Conservation (phyloP, 352 stramenopile species). For the Pythium biforme region DNA sequence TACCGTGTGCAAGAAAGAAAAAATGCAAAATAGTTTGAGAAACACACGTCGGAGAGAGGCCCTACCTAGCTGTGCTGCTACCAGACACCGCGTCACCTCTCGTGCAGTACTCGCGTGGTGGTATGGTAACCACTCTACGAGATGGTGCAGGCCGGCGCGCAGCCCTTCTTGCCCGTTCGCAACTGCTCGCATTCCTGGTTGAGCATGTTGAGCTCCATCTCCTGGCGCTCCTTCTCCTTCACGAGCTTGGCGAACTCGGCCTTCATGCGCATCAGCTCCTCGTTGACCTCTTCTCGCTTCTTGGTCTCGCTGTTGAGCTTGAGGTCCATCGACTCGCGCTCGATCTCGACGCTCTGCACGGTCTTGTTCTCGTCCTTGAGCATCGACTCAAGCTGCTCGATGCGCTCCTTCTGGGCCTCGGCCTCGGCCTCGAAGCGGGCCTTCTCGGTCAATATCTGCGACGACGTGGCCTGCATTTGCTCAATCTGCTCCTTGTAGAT, state of each 20-base stretch:
- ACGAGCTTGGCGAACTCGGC: constrained; percentile 66
- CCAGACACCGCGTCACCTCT: background rate
- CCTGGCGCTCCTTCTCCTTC: constrained; percentile 79
- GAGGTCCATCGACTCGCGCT: constrained; percentile 68
- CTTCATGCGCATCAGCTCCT: constrained; percentile 64
- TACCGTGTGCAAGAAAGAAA: constrained; percentile 12
- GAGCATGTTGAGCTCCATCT: constrained; percentile 77
- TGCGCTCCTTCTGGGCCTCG: constrained; percentile 65
- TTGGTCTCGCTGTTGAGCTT: constrained; percentile 60
- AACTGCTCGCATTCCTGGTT: constrained; percentile 79
- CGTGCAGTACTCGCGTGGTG: background rate
- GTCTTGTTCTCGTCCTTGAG: constrained; percentile 58
- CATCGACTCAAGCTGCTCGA: constrained; percentile 62
- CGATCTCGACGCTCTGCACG: constrained; percentile 75
- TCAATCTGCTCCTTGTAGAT: constrained; percentile 89
- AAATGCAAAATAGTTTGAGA: constrained; percentile 6
- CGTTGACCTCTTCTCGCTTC: constrained; percentile 55
- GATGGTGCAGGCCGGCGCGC: constrained; percentile 52
- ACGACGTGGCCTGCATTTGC: constrained; percentile 75
- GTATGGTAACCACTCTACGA: constrained; percentile 36
- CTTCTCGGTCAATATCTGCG: constrained; percentile 75
- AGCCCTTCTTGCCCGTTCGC: constrained; percentile 47
- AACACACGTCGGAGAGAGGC: no score
- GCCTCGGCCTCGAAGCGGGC: constrained; percentile 62
- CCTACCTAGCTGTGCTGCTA: no score